phyloP scores from a whole-genome alignment of 805 yeast species.

The Zygosaccharomyces gambellarensis region DNA sequence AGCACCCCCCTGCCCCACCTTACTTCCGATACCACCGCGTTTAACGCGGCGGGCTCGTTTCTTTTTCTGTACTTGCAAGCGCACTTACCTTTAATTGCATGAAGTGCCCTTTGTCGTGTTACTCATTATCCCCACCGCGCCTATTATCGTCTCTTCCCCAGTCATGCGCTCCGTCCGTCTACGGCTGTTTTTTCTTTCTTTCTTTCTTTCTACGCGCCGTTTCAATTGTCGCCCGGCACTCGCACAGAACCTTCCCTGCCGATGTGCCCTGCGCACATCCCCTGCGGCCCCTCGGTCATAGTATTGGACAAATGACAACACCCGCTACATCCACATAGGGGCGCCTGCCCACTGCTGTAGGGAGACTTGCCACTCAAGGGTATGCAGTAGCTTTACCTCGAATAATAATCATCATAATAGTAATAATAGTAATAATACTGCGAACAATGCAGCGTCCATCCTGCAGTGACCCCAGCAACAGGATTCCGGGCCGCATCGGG shows the following conservation, averaged over 20 bases:
- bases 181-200: not conserved
- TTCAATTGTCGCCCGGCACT: not conserved
- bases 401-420: not conserved
- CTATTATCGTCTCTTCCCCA: not conserved
- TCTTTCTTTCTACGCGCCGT: not conserved
- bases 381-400: not conserved
- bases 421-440: too few relatives aligned
- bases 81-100: not conserved
- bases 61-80: not conserved
- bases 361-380: not conserved
- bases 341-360: not conserved
- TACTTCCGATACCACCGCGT: too few relatives aligned
- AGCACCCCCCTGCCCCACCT: too few relatives aligned
- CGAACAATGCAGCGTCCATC: slow-evolving; percentile 1
- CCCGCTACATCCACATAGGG: not conserved
- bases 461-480: slow-evolving; percentile 6
- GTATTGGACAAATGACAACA: not conserved
- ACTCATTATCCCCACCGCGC: not conserved
- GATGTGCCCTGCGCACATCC: not conserved
- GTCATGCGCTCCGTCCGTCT: not conserved
- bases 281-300: not conserved
- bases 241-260: not conserved
- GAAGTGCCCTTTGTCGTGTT: not conserved
- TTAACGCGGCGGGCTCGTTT: not conserved
- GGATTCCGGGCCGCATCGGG: not conserved